Conservation (phyloP, 176 grass and related monocot genomes). For the Eleusine coracana region DNA sequence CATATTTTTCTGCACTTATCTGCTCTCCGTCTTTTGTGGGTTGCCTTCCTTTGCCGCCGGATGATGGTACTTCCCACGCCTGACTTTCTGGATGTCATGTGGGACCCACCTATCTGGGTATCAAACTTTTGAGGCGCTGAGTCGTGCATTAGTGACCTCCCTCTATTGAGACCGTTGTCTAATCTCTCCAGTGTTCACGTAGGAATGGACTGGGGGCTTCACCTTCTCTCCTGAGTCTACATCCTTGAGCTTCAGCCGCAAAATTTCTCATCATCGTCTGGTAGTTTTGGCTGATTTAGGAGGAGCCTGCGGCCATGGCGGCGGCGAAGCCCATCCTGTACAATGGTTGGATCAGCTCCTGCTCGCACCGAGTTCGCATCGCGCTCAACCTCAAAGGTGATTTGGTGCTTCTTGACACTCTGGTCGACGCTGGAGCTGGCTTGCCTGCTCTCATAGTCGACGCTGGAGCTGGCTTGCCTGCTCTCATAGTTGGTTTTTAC, state of each 20-base stretch:
- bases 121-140: not conserved
- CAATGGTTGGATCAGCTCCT: slow-evolving; percentile 60
- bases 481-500: too few relatives aligned
- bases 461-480: too few relatives aligned
- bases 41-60: not conserved
- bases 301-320: slow-evolving; percentile 23
- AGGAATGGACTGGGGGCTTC: too few relatives aligned
- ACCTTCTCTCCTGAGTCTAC: too few relatives aligned
- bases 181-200: not conserved
- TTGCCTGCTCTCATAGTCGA: too few relatives aligned
- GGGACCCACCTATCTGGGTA: not conserved
- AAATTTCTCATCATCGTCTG: not conserved
- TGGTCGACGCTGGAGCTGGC: too few relatives aligned
- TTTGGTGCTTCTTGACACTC: not conserved
- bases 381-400: slow-evolving; percentile 76
- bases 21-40: too few relatives aligned
- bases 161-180: too few relatives aligned
- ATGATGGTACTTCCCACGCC: not conserved
- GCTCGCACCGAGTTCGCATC: slow-evolving; percentile 64
- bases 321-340: slow-evolving; percentile 56
- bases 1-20: not conserved
- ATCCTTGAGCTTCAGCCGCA: too few relatives aligned
- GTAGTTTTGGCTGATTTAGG: not conserved
- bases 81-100: not conserved
- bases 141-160: too few relatives aligned